Evolutionary conservation across 2,329 filamentous ascomycete species (phyloP).

Genomic region (Sordariomycetes sp.): DNA sequence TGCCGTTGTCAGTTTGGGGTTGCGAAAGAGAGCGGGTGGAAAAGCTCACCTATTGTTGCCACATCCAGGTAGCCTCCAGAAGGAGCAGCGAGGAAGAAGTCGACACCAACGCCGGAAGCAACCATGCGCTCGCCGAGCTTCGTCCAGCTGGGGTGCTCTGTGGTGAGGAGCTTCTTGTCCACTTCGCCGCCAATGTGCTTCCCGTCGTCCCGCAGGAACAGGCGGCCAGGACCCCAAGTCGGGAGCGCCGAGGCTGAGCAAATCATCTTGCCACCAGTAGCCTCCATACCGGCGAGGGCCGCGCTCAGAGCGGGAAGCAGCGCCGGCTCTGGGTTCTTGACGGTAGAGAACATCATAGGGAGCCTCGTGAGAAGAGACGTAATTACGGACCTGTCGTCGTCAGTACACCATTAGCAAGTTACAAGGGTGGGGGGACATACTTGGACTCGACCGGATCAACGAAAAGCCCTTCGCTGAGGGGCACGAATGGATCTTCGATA

Average conservation of each 20-base stretch:
- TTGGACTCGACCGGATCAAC: slow-evolving; percentile 89
- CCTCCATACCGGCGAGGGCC: slow-evolving; percentile 70
- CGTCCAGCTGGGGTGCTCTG: slow-evolving; percentile 80
- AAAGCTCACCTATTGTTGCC: slow-evolving; percentile 62
- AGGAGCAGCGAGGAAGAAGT: slow-evolving; percentile 90
- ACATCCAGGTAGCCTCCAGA: slow-evolving; percentile 87
- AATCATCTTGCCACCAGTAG: slow-evolving; percentile 85
- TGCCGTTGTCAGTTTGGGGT: slow-evolving; percentile 14
- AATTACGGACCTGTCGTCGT: slow-evolving; percentile 54
- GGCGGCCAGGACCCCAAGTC: slow-evolving; percentile 78
- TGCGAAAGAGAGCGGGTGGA: background rate
- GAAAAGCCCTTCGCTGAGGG: slow-evolving; percentile 82
- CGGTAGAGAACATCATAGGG: slow-evolving; percentile 73
- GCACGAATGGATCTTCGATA: slow-evolving; percentile 91
- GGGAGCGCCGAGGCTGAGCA: slow-evolving; percentile 81
- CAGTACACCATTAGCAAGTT: slow-evolving; percentile 9
- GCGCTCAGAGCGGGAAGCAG: slow-evolving; percentile 77
- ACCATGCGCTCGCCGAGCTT: slow-evolving; percentile 84
- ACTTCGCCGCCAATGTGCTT: slow-evolving; percentile 79
- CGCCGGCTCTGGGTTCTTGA: slow-evolving; percentile 87
- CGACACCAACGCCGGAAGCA: slow-evolving; percentile 73
- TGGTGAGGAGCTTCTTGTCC: slow-evolving; percentile 84
- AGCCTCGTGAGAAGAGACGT: slow-evolving; percentile 75
- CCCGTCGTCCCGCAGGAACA: slow-evolving; percentile 80
- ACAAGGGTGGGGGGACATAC: slow-evolving; percentile 21